Percentiles rank a stretch among this genome's conserved stretches.
These are phyloP conservation scores for Fistulina hepatica DNA, from an alignment of 1,284 basidiomycete species.

Conservation along the genomic window DNA sequence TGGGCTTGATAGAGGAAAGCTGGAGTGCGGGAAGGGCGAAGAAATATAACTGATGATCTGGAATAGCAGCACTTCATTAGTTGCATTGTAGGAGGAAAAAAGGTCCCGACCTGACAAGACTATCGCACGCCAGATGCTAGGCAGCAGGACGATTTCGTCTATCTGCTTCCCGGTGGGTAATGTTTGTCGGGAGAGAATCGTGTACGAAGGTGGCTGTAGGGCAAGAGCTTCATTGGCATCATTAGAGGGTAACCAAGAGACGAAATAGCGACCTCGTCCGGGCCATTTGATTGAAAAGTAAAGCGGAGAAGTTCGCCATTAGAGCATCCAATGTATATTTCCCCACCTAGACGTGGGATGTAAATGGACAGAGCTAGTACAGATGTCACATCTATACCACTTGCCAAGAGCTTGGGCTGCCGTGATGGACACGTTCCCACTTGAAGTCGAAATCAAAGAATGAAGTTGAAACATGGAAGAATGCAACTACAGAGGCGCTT, in stretches of 20 bases:
- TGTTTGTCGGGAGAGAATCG: constrained; percentile 54
- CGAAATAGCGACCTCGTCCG: constrained; percentile 42
- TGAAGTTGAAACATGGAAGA: too few species aligned
- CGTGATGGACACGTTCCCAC: too few species aligned
- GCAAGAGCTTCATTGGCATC: neutral
- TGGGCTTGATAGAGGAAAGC: constrained; percentile 61
- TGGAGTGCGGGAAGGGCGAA: constrained; percentile 74
- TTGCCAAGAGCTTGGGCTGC: too few species aligned
- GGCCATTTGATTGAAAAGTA: constrained; percentile 45
- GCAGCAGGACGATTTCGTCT: constrained; percentile 68
- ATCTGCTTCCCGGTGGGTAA: constrained; percentile 54
- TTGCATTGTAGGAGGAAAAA: constrained; percentile 8
- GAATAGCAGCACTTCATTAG: neutral
- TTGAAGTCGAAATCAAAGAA: too few species aligned
- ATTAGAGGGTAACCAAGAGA: constrained; percentile 7
- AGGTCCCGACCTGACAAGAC: constrained; percentile 53
- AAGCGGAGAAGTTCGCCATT: constrained; percentile 64
- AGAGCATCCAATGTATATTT: constrained; percentile 65
- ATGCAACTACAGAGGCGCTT: too few species aligned
- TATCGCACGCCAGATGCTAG: constrained; percentile 60
- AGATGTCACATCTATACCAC: too few species aligned
- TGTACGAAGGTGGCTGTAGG: constrained; percentile 54
- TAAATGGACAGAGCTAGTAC: too few species aligned
- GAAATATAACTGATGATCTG: constrained; percentile 73
- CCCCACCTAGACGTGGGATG: constrained; percentile 44